A percentile compares a stretch with the other conserved stretches of the same genome.
Conservation (phyloP, 2,329 filamentous ascomycete species). For the Paramyrothecium roridum region DNA sequence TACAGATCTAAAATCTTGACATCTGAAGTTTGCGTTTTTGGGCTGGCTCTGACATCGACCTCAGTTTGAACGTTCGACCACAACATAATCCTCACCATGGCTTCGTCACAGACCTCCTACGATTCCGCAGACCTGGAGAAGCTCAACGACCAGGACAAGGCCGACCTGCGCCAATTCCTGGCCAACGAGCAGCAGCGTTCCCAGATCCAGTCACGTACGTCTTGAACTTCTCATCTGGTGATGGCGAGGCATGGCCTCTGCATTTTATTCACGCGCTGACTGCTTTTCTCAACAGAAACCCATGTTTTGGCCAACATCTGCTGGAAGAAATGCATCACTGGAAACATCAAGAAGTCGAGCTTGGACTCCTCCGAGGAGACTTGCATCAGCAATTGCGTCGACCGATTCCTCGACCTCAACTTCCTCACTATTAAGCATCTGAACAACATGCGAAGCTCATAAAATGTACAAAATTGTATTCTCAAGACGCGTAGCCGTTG, state of each 20-base stretch:
- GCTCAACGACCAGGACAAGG: constrained; percentile 79
- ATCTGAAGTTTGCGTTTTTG: neutral
- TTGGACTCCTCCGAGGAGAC: constrained; percentile 76
- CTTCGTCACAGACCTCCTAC: constrained; percentile 32
- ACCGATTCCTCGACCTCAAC: constrained; percentile 89
- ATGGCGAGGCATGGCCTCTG: neutral
- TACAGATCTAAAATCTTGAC: neutral
- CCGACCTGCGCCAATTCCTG: constrained; percentile 83
- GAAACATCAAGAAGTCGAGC: constrained; percentile 65
- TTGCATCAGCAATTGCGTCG: constrained; percentile 90
- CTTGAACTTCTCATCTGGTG: constrained; percentile 17
- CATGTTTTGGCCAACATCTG: constrained; percentile 68
- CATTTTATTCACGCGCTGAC: neutral
- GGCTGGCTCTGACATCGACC: neutral
- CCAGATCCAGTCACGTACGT: constrained; percentile 59
- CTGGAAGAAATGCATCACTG: constrained; percentile 90
- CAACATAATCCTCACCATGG: constrained; percentile 23
- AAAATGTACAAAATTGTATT: neutral
- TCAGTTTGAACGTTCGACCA: neutral
- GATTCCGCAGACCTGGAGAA: constrained; percentile 64
- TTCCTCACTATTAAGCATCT: constrained; percentile 81
- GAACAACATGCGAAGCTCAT: constrained; percentile 49
- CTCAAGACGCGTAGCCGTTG: no score
- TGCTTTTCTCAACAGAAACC: constrained; percentile 37
- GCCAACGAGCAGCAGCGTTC: constrained; percentile 82